These are phyloP conservation scores for Papilionanthe hybrid DNA, from an alignment of 116 monocot genomes.

Conservation along the genomic window DNA sequence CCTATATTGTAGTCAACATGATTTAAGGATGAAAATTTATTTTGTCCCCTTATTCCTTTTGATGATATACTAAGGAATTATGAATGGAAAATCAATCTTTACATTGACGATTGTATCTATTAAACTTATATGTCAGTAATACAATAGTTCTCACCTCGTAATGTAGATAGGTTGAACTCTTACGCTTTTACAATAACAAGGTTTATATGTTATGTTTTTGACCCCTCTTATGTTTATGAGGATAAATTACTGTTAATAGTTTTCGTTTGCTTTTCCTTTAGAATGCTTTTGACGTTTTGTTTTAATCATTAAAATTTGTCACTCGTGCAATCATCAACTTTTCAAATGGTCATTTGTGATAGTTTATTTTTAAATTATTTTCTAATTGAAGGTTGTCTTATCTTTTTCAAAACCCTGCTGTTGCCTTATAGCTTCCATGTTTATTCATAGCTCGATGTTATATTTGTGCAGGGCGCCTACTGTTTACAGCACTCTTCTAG, in stretches of 20 bases:
- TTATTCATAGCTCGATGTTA: background rate
- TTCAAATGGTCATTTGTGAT: background rate
- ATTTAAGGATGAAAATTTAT: background rate
- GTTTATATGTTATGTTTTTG: background rate
- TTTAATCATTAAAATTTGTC: background rate
- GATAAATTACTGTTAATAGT: background rate
- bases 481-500: constrained; percentile 85
- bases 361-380: background rate
- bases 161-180: too few species aligned
- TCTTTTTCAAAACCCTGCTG: background rate
- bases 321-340: background rate
- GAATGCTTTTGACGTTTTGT: background rate
- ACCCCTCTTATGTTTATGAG: background rate
- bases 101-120: too few species aligned
- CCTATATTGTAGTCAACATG: background rate
- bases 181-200: too few species aligned
- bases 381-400: background rate
- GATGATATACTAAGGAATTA: background rate
- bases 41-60: background rate
- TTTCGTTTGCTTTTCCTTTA: background rate
- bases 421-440: background rate
- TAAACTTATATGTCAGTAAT: too few species aligned
- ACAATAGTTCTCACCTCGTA: too few species aligned
- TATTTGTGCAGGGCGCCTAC: constrained; percentile 63
- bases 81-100: too few species aligned